phyloP scores from a whole-genome alignment of 345 rosid genomes.

The Combretum micranthum region DNA sequence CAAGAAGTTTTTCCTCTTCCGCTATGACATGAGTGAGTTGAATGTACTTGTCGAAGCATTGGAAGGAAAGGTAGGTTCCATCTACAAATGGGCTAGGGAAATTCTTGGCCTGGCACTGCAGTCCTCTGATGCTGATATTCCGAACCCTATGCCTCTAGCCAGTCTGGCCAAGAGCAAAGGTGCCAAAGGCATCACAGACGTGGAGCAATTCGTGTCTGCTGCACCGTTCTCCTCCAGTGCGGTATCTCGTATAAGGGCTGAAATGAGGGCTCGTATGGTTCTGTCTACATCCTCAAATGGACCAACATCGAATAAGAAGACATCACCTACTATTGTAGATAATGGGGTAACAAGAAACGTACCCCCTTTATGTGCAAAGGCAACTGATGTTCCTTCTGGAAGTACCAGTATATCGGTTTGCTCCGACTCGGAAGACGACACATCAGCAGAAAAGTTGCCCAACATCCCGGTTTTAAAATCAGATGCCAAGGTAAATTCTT shows the following conservation, averaged over 20 bases:
- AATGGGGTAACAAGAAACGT: slow-evolving; percentile 4
- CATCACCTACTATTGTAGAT: not conserved
- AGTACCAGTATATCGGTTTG: slow-evolving; percentile 26
- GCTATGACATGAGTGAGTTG: slow-evolving; percentile 41
- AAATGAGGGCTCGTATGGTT: slow-evolving; percentile 23
- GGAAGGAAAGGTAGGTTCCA: slow-evolving; percentile 44
- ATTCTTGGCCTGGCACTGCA: slow-evolving; percentile 24
- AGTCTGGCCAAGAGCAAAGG: not conserved
- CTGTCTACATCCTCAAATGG: slow-evolving; percentile 5
- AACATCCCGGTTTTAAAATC: not conserved
- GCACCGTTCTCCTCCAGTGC: slow-evolving; percentile 5
- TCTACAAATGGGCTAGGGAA: slow-evolving; percentile 38
- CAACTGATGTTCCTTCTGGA: slow-evolving; percentile 11
- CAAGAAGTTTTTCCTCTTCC: slow-evolving; percentile 41
- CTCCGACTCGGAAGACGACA: slow-evolving; percentile 22
- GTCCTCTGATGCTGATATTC: slow-evolving; percentile 12
- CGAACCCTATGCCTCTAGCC: not conserved
- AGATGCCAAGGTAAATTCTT: slow-evolving; percentile 5
- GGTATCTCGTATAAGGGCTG: slow-evolving; percentile 21
- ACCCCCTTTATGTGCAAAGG: not conserved
- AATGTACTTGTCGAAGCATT: slow-evolving; percentile 51
- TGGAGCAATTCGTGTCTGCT: slow-evolving; percentile 2
- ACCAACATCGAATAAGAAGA: slow-evolving; percentile 13
- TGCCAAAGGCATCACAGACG: slow-evolving; percentile 14
- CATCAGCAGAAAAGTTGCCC: too few species aligned